Base-by-base conservation (phyloP, 2,329 filamentous ascomycete species). In the Xylariomycetidae sp. region DNA sequence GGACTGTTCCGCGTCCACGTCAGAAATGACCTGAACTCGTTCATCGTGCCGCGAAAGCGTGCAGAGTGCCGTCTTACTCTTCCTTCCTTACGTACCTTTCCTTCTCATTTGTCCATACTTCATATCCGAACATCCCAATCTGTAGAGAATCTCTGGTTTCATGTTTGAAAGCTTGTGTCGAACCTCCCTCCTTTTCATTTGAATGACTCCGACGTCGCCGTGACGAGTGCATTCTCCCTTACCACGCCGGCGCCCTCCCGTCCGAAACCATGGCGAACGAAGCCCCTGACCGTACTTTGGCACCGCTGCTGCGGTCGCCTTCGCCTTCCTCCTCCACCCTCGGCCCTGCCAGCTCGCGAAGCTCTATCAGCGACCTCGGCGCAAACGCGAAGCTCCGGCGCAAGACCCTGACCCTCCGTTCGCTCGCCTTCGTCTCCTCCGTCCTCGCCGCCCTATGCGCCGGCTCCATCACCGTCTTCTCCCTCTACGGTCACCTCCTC, bases 391-490 rank as follows among this genome's bases (percentile, higher is more conserved):
- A 38, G 23, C 39, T 42, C 15, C 46, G 49, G 19, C 44, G 43
- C n/a, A 48, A 43, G 26, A 46, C 47, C 31, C 42, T 44, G 25
- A 39, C 46, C 20, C 32, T 56, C 19, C 68, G 67, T 37, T 43
- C 59, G 44, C 35, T 72, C 28, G 69, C 76, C 35, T 77, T 79
- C 49, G 43, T 68, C 18, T 64, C 66, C 15, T 69, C 76, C 18
- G 67, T 79, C 19, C 42, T 76, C 12, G 68, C 69, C 12, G 67
- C 75, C 10, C 72, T 95, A 19, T 92, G 85, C 57, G 90, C 88
- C 19, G 92, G 90, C 41, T 93, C 86, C 51, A 86, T 96, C 52
- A 88, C 87, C 31, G 85, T 88, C 30, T 98, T 92, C 66, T 95
- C 88, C 22, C 77, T 98, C 19, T 98, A 96, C 58, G 92, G 85